Evolutionary conservation across 768 basidiomycete genomes (phyloP).

Genomic region (Amylocystis lapponica): DNA sequence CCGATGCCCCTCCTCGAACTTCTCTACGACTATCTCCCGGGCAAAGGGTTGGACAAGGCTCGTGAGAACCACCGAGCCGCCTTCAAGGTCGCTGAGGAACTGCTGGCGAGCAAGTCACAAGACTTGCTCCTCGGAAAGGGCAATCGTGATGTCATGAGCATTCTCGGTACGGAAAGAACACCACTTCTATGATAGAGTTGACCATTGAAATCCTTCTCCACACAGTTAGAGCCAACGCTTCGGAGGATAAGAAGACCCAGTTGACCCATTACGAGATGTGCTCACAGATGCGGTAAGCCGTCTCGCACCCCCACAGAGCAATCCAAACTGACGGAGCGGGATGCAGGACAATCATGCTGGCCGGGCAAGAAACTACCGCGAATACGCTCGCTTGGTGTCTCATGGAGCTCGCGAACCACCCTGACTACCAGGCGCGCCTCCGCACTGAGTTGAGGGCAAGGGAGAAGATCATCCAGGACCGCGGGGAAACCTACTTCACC

Average conservation of each 20-base stretch:
- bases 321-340: not conserved
- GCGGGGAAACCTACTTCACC: constrained; percentile 36
- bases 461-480: constrained; percentile 27
- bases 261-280: constrained; percentile 28
- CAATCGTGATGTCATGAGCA: constrained; percentile 48
- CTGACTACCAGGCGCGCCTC: constrained; percentile 52
- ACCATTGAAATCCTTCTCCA: not conserved
- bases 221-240: constrained; percentile 49
- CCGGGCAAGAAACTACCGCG: constrained; percentile 54
- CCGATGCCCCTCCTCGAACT: constrained; percentile 40
- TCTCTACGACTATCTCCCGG: constrained; percentile 41
- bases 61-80: constrained; percentile 14
- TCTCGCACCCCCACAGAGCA: not conserved
- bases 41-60: constrained; percentile 37
- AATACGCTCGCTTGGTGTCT: constrained; percentile 56
- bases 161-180: constrained; percentile 38
- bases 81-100: constrained; percentile 36
- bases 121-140: constrained; percentile 43
- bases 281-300: constrained; percentile 21
- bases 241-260: constrained; percentile 36
- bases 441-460: constrained; percentile 50
- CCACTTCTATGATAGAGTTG: constrained; percentile 15
- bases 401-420: constrained; percentile 54
- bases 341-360: constrained; percentile 23
- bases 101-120: constrained; percentile 43